Percentiles rank a stretch among this genome's conserved stretches.
These are phyloP conservation scores for Pythium brassicae DNA, from an alignment of 352 stramenopile species.

Conservation along the genomic window DNA sequence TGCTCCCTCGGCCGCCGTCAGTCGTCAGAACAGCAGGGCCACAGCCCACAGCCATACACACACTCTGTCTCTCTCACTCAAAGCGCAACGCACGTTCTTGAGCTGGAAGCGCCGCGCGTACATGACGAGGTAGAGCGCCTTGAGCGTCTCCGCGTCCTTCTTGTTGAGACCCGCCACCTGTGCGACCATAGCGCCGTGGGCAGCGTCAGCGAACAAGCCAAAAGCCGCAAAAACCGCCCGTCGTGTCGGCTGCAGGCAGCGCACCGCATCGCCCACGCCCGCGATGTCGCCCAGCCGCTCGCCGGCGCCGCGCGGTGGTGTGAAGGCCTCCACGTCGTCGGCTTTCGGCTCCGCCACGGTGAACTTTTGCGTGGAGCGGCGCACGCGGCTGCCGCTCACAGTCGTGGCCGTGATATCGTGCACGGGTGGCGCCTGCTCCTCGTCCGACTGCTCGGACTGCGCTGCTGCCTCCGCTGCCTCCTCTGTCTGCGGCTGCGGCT, in stretches of 20 bases:
- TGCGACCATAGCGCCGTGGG: background rate
- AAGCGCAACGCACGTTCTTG: constrained; percentile 45
- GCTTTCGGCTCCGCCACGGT: constrained; percentile 39
- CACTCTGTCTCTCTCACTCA: no score
- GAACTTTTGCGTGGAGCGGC: constrained; percentile 64
- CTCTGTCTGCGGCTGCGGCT: constrained; percentile 7
- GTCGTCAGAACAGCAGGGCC: background rate
- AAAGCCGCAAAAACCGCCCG: no score
- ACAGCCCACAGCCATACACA: background rate
- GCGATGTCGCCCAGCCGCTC: constrained; percentile 63
- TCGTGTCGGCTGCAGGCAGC: background rate
- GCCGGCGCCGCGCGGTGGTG: constrained; percentile 44
- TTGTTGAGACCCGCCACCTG: constrained; percentile 67
- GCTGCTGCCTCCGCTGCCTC: background rate
- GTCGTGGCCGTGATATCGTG: constrained; percentile 17
- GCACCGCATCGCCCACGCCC: constrained; percentile 44
- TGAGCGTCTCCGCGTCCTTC: constrained; percentile 67
- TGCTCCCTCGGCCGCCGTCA: no score
- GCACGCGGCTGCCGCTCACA: constrained; percentile 45
- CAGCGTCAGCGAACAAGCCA: no score
- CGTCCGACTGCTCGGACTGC: background rate
- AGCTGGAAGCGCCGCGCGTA: constrained; percentile 73
- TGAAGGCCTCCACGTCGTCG: constrained; percentile 62
- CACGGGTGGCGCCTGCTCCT: constrained; percentile 7
- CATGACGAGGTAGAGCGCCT: constrained; percentile 80